These are phyloP conservation scores for Lenwebbia sp. DNA, from an alignment of 345 rosid genomes.

Conservation along the genomic window DNA sequence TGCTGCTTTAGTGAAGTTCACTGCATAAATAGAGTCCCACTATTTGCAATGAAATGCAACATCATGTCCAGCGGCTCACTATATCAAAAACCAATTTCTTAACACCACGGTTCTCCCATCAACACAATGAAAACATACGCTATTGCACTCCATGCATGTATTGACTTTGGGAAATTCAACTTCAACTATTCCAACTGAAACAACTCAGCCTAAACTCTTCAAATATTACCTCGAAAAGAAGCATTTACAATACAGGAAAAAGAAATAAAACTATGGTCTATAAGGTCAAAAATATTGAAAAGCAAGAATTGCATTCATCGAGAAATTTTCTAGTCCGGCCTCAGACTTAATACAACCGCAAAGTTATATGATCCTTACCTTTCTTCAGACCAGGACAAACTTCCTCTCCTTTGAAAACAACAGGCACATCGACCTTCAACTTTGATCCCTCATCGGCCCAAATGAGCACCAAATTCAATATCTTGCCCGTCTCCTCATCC, in stretches of 20 bases:
- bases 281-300: neutral
- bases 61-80: neutral
- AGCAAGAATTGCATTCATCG: neutral
- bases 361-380: slow-evolving; percentile 25
- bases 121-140: neutral
- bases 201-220: neutral
- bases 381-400: slow-evolving; percentile 63
- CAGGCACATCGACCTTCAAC: slow-evolving; percentile 77
- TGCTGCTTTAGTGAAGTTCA: neutral
- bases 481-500: slow-evolving; percentile 65
- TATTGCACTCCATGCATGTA: neutral
- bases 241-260: neutral
- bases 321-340: neutral
- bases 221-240: neutral
- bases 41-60: neutral
- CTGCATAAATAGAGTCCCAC: neutral
- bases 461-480: slow-evolving; percentile 77
- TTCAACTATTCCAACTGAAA: neutral
- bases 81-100: neutral
- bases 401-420: slow-evolving; percentile 77
- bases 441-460: slow-evolving; percentile 78
- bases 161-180: neutral
- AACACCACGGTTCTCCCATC: neutral
- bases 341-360: neutral
- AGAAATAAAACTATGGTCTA: neutral